Evolutionary conservation across 441 rosid species (phyloP).

Genomic region (Adansonia gregorii): DNA sequence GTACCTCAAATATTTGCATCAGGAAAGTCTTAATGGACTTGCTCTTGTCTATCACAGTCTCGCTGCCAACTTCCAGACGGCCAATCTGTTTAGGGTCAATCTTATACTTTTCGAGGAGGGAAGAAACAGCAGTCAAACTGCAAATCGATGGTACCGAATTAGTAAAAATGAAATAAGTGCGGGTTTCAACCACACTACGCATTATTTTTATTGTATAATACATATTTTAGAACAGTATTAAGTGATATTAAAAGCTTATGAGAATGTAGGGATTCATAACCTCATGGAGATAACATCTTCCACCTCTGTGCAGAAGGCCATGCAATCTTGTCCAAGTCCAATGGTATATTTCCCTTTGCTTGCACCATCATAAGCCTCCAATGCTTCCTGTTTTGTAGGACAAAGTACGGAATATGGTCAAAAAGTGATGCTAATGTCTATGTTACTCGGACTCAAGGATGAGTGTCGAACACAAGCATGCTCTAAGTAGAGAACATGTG

Average conservation of each 20-base stretch:
- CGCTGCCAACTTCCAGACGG: conserved; percentile 97
- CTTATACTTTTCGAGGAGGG: conserved; percentile 87
- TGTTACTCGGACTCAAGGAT: too few species aligned
- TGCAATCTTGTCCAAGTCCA: conserved; percentile 99
- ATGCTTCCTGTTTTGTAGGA: conserved; percentile 61
- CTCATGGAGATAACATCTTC: conserved; percentile 99
- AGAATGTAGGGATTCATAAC: conserved; percentile 37
- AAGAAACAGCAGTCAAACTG: conserved; percentile 87
- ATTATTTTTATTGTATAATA: background rate
- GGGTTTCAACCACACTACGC: background rate
- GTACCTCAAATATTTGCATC: conserved; percentile 98
- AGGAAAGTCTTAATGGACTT: conserved; percentile 96
- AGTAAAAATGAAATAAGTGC: background rate
- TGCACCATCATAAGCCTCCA: conserved; percentile 93
- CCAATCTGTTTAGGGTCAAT: conserved; percentile 93
- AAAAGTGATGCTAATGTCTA: background rate
- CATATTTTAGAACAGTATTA: background rate
- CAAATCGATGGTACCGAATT: background rate
- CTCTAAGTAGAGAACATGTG: too few species aligned
- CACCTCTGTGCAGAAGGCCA: conserved; percentile 96
- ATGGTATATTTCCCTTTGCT: too few species aligned
- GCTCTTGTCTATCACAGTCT: conserved; percentile 98
- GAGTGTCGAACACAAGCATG: too few species aligned
- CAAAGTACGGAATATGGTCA: background rate
- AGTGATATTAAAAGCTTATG: conserved; percentile 7